Base-by-base conservation (phyloP, 495 filamentous ascomycete species). In the Collariella sp. region DNA sequence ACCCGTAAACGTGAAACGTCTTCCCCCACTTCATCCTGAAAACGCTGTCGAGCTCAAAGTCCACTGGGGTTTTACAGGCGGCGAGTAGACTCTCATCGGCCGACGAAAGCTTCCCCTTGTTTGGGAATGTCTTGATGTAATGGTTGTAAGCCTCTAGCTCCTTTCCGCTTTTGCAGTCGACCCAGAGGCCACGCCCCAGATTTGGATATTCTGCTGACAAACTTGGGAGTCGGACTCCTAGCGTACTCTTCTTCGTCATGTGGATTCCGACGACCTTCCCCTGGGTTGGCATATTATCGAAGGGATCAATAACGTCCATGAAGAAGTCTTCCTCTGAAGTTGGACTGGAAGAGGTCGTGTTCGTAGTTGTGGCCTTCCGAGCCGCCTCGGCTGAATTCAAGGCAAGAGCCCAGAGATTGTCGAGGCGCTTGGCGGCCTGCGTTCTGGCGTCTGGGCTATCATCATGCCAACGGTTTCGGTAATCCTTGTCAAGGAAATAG, bases 161-260 rank as follows among this genome's bases (percentile, higher is more conserved):
- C 44, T 47, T 47, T 47, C 26, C 24, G 44, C 44, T 47, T 47
- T 47, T 47, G 24, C 44, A 47, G 3, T 47, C 44, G 44, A 47
- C 24, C 44, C 16, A 47, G 44, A 47, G 44, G 44, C 44, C 16
- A 47, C 44, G 44, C 22, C 24, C 24, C 33, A 47, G 26, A 47
- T 47, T 23, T 16, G 24, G 44, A 47, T 47, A 47, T 18, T 47
- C 9, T 9, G 12, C 13, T 33, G 24, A 47, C 16, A 47, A 16
- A 29, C 44, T 47, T 12, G 44, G 44, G 24, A 47, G 44, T 29
- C 44, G 44, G 44, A 47, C 44, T 47, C 44, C 24, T 16, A 47
- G 24, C 13, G 44, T 47, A 47, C 33, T 47, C 44, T 47, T 47
- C 44, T 47, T 47, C 26, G 44, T 47, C 16, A 47, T 47, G 16